Evolutionary conservation across 768 basidiomycete species (phyloP).

Genomic region (Tricholoma flavovirens): DNA sequence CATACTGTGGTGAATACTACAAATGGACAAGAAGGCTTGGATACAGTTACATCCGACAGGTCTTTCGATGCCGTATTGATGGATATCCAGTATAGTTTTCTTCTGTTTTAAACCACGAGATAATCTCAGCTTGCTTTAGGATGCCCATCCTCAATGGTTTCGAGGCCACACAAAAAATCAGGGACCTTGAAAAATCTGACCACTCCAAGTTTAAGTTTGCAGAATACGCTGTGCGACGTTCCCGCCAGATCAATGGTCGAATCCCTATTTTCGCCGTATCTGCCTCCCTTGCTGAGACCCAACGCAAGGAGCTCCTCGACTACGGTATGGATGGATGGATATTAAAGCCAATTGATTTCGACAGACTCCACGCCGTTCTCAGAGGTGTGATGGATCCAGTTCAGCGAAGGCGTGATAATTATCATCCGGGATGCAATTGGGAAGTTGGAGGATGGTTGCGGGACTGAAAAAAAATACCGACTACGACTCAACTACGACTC

Average conservation of each 20-base stretch:
- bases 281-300: constrained; percentile 58
- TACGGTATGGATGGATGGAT: constrained; percentile 78
- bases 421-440: constrained; percentile 49
- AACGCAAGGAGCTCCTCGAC: constrained; percentile 46
- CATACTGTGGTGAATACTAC: constrained; percentile 60
- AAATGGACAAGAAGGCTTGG: constrained; percentile 74
- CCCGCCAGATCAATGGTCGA: constrained; percentile 51
- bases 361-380: constrained; percentile 53
- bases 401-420: constrained; percentile 49
- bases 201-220: not conserved
- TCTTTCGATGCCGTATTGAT: constrained; percentile 72
- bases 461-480: not conserved
- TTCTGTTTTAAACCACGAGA: not conserved
- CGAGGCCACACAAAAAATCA: constrained; percentile 62
- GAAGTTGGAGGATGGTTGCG: constrained; percentile 59
- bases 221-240: constrained; percentile 24
- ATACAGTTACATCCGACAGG: constrained; percentile 49
- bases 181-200: constrained; percentile 46
- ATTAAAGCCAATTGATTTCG: constrained; percentile 78
- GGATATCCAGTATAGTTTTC: constrained; percentile 66
- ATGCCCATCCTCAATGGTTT: constrained; percentile 80
- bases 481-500: too few relatives aligned
- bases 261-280: constrained; percentile 82
- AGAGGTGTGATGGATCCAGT: constrained; percentile 49
- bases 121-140: constrained; percentile 26